Evolutionary conservation across 768 basidiomycete species (phyloP).

Genomic region (Kwoniella pini): DNA sequence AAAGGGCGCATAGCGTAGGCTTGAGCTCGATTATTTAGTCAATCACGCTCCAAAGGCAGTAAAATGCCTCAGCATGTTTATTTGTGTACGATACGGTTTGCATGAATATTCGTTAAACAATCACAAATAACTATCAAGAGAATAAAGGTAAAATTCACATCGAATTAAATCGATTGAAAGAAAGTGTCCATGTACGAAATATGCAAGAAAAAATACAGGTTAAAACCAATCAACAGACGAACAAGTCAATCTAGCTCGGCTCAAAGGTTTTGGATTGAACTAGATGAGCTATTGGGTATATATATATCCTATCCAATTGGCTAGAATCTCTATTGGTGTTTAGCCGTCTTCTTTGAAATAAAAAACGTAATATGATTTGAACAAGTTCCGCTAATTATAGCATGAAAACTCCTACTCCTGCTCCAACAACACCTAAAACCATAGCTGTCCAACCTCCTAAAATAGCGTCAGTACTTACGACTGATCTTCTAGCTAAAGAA

Average conservation of each 20-base stretch:
- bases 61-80: too few species aligned
- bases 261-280: background rate
- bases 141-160: background rate
- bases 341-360: too few species aligned
- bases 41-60: too few species aligned
- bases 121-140: too few species aligned
- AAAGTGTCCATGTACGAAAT: background rate
- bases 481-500: background rate
- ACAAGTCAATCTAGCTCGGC: background rate
- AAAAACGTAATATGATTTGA: too few species aligned
- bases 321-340: too few species aligned
- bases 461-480: background rate
- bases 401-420: conserved; percentile 16
- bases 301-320: too few species aligned
- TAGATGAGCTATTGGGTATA: background rate
- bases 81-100: background rate
- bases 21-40: too few species aligned
- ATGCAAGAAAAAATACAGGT: conserved; percentile 7
- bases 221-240: too few species aligned
- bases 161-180: background rate
- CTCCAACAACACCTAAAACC: conserved; percentile 21
- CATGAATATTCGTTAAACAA: background rate
- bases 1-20: too few species aligned
- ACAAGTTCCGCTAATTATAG: conserved; percentile 5
- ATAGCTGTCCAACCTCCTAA: conserved; percentile 18